phyloP scores from a whole-genome alignment of 2,329 filamentous ascomycete species.

The Phialocephala sp. region DNA sequence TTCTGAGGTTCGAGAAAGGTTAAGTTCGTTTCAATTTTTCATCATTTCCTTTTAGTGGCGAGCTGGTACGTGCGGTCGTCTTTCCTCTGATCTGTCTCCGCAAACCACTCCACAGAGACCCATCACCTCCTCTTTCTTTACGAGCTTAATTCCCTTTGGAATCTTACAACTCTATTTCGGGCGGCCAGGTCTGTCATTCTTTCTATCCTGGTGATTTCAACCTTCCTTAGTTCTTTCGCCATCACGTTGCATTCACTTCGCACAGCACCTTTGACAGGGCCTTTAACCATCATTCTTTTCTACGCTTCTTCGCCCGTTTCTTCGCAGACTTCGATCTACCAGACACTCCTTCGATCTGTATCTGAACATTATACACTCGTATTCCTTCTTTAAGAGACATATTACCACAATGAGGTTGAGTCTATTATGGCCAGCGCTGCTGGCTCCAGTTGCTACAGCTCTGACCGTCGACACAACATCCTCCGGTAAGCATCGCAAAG shows the following conservation, averaged over 20 bases:
- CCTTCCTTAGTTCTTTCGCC: conserved; percentile 27
- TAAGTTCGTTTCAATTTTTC: conserved; percentile 16
- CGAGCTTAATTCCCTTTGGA: conserved; percentile 20
- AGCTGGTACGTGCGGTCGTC: conserved; percentile 13
- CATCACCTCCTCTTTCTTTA: conserved; percentile 22
- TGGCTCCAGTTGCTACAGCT: conserved; percentile 27
- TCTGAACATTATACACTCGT: neutral
- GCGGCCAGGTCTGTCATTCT: conserved; percentile 30
- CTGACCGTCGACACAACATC: conserved; percentile 37
- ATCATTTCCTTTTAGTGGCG: conserved; percentile 11
- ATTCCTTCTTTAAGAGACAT: conserved; percentile 15
- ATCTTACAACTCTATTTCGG: conserved; percentile 29
- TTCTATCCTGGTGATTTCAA: conserved; percentile 20
- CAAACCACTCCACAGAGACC: conserved; percentile 3
- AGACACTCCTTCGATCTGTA: conserved; percentile 15
- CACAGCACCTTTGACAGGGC: conserved; percentile 39
- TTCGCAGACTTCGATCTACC: conserved; percentile 12
- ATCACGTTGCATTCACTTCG: conserved; percentile 22
- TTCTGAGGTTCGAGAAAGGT: conserved; percentile 4
- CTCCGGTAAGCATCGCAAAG: conserved; percentile 31
- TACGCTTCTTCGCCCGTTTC: conserved; percentile 8
- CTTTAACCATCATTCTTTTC: conserved; percentile 24
- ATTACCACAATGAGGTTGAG: conserved; percentile 35
- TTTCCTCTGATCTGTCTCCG: conserved; percentile 20
- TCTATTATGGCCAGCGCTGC: conserved; percentile 33